Evolutionary conservation across 305 asterid genomes (phyloP).

Genomic region (Fraxinus floribunda): DNA sequence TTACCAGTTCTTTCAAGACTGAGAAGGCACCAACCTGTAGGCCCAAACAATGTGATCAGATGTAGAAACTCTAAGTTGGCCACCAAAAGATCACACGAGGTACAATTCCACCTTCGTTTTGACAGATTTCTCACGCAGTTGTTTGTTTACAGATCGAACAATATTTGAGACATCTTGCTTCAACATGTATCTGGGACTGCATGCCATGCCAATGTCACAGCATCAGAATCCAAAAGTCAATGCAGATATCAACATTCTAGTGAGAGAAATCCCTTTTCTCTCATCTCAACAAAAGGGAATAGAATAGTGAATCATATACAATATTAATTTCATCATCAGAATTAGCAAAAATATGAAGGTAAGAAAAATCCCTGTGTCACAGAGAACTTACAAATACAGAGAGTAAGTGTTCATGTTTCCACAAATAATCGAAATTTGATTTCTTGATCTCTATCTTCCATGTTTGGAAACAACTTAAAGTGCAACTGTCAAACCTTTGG

Average conservation of each 20-base stretch:
- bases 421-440: background rate
- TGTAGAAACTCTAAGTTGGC: constrained; percentile 19
- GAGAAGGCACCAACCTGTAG: constrained; percentile 96
- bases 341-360: background rate
- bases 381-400: background rate
- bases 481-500: background rate
- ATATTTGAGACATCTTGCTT: constrained; percentile 97
- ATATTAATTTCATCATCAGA: background rate
- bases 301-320: background rate
- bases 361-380: background rate
- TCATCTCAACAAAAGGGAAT: background rate
- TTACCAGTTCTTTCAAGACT: constrained; percentile 87
- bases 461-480: background rate
- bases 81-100: constrained; percentile 8
- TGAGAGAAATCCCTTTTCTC: constrained; percentile 14
- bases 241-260: background rate
- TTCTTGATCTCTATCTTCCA: background rate
- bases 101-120: constrained; percentile 74
- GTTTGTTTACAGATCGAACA: constrained; percentile 88
- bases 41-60: constrained; percentile 17
- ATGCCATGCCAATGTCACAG: constrained; percentile 23
- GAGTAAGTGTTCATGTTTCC: background rate
- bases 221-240: constrained; percentile 16
- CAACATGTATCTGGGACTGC: constrained; percentile 87
- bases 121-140: constrained; percentile 88